Evolutionary conservation across 495 filamentous ascomycete genomes (phyloP), one percentile per base, ranked within the genome.

Genomic region (Talaromyces trachyspermus): DNA sequence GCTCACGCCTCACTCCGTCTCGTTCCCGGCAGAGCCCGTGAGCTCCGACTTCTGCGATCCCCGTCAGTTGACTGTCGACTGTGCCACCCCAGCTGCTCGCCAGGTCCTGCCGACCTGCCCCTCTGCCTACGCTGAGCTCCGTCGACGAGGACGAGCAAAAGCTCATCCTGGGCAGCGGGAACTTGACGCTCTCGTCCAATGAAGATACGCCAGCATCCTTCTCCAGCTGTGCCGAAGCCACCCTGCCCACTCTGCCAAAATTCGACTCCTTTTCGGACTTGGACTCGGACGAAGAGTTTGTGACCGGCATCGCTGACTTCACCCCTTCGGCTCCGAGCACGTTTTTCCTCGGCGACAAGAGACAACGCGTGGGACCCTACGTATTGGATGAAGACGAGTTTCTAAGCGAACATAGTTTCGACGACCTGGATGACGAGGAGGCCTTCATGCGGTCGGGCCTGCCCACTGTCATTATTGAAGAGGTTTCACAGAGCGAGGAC

Each of bases 211-310:
- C 71, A 36, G 63, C 71, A 12, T 62, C 71, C 3, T 72, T 71
- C 53, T 63, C 64, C 36, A 78, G 65, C 54, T 72, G 68, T 20
- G 64, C 68, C 18, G 68, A 69, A 46, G 64, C 76, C 18, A 62
- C 74, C 24, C 68, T 78, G 52, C 74, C 75, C 69, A 78, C 76
- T n/a, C 74, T 91, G 22, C 83, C 84, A 2, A 71, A 70, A 27
- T 91, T 96, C 50, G 86, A 94, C 56, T 85, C 88, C 50, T 77
- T 94, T 49, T 91, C 88, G 17, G 91, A 95, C 54, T 77, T 95
- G 42, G 92, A 95, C 64, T 91, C 86, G 0, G 91, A 95, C 27
- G 89, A 92, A 72, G 89, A 95, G 54, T 84, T 94, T 55, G 79
- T 84, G 47, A 84, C 79, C 63, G 79, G 80, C 38, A 74, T 95